Conservation (phyloP, 306 rosid species). For the Fragaria nilgerrensis region DNA sequence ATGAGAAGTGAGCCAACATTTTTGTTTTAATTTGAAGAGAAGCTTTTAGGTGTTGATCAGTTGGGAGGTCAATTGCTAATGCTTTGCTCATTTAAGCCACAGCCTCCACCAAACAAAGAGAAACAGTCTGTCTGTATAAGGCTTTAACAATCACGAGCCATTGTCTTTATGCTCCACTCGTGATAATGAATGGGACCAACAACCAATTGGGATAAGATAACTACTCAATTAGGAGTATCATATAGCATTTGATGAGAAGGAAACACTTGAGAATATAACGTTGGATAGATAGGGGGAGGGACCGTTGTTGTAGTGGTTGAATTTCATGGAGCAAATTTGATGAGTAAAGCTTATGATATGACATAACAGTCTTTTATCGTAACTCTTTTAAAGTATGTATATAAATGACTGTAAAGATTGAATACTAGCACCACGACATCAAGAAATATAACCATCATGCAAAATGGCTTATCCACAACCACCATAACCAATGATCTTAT, state of each 20-base stretch:
- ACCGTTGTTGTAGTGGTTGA: conserved; percentile 2
- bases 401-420: too few species aligned
- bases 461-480: too few species aligned
- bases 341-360: neutral
- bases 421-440: too few species aligned
- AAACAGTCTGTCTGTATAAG: neutral
- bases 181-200: conserved; percentile 31
- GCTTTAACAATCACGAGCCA: conserved; percentile 32
- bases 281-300: neutral
- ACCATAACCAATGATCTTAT: too few species aligned
- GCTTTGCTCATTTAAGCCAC: neutral
- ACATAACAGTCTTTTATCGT: too few species aligned
- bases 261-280: neutral
- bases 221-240: neutral
- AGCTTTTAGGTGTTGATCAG: neutral
- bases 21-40: neutral
- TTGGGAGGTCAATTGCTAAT: neutral
- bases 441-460: too few species aligned
- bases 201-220: conserved; percentile 4
- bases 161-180: conserved; percentile 23
- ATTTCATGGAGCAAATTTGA: neutral
- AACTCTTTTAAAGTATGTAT: too few species aligned
- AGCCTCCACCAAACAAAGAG: conserved; percentile 1
- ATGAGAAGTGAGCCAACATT: neutral
- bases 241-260: neutral